These are phyloP conservation scores for Coniella vitis DNA, from an alignment of 2,329 filamentous ascomycete genomes.

Conservation along the genomic window DNA sequence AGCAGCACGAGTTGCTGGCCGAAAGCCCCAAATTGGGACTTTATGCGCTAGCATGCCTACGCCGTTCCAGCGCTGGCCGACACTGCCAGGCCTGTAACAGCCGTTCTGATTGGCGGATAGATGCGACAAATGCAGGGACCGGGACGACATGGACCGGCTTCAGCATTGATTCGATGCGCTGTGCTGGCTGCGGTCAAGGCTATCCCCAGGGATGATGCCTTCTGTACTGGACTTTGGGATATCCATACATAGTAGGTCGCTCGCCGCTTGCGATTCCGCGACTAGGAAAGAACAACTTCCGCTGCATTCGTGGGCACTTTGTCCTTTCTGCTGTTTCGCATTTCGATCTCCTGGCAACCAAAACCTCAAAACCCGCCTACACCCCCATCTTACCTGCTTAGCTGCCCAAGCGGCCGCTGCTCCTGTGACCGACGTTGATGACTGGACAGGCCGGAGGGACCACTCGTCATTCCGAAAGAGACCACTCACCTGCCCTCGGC, in stretches of 20 bases:
- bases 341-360: too few relatives aligned
- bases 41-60: conserved; percentile 1
- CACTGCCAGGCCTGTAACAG: too few relatives aligned
- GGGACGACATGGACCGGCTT: neutral
- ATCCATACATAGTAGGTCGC: too few relatives aligned
- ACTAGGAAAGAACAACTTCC: neutral
- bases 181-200: neutral
- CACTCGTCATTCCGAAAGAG: conserved; percentile 1
- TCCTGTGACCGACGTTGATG: neutral
- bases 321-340: too few relatives aligned
- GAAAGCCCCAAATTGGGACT: neutral
- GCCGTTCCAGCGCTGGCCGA: conserved; percentile 1
- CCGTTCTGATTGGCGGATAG: conserved; percentile 3
- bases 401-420: neutral
- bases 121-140: conserved; percentile 2
- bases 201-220: neutral
- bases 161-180: neutral
- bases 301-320: too few relatives aligned
- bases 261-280: neutral
- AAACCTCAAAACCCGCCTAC: neutral
- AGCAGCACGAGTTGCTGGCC: neutral
- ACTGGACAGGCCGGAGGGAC: neutral
- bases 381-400: neutral
- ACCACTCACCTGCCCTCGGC: neutral
- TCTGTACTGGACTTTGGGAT: neutral